Evolutionary conservation across 129 eudicot species (phyloP), one percentile per base, ranked within the genome.

Genomic region (Flaveria linearis): DNA sequence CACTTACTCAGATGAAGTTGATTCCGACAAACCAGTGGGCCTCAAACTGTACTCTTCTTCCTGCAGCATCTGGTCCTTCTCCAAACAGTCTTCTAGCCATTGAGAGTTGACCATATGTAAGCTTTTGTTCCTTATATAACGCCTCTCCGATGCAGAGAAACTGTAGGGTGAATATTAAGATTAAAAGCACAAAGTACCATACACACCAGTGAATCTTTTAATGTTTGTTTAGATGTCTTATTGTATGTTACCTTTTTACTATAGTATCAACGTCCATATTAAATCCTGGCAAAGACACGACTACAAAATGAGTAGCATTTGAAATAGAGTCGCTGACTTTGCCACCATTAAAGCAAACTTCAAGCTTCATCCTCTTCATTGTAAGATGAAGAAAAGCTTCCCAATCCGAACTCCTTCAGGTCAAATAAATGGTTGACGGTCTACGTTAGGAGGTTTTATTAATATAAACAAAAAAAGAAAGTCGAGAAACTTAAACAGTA

Each of bases 21-120:
- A 79, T 56, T 84, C 90, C 45, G 87, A 82, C 28, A 80, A 72
- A n/a, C 70, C 74, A 55, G 7, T 42, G 23, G 90, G 92, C 81
- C 79, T 87, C 63, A 91, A 55, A 71, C 74, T 86, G 78, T 95
- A 95, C 39, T 78, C 69, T 7, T 82, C 88, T 79, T 89, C 97
- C 2, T 73, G 78, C 85, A 95, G 39, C 70, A 84, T 85, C 81
- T 83, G 83, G 68, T 84, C 85, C 78, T 79, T 82, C 51, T 83
- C 81, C 10, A 86, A 74, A 82, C 89, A 91, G 46, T 91, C 96
- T 69, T 87, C 97, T 73, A 95, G 69, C 99, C 99, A 95, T 60
- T 83, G 87, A 66, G 86, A 84, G 58, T 85, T 50, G 55, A 95
- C 94, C 57, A 95, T 76, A 79, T 83, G 96, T 81, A 95, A 72